phyloP scores from a whole-genome alignment of 2,329 filamentous ascomycete genomes.

The Elsinoe australis region DNA sequence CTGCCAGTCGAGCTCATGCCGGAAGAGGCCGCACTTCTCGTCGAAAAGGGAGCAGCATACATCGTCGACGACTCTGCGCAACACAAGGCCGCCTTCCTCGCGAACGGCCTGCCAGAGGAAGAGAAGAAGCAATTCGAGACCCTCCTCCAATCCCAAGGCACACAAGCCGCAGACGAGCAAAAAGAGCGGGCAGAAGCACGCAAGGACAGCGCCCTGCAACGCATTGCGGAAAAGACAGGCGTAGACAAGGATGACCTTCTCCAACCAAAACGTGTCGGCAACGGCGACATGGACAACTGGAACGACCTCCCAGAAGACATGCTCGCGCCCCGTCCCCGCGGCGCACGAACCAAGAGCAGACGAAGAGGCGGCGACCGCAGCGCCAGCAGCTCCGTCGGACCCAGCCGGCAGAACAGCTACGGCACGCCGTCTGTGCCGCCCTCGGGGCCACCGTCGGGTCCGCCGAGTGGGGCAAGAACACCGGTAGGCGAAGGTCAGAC shows the following conservation, averaged over 20 bases:
- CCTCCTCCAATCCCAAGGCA: conserved; percentile 48
- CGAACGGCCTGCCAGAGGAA: conserved; percentile 42
- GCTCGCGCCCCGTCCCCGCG: conserved; percentile 15
- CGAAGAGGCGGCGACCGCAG: conserved; percentile 10
- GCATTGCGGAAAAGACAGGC: conserved; percentile 47
- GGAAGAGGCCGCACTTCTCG: conserved; percentile 76
- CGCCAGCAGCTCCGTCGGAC: conserved; percentile 14
- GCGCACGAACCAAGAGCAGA: conserved; percentile 7
- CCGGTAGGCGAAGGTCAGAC: conserved; percentile 14
- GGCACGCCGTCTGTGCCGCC: too few species aligned
- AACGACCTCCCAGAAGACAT: conserved; percentile 22
- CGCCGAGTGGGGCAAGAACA: conserved; percentile 11
- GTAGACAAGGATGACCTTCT: conserved; percentile 29
- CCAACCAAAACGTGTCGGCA: conserved; percentile 44
- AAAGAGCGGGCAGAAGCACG: conserved; percentile 43
- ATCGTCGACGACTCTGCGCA: conserved; percentile 70
- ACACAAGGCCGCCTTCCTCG: conserved; percentile 58
- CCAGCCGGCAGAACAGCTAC: conserved; percentile 2
- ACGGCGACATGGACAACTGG: conserved; percentile 27
- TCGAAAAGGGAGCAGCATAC: conserved; percentile 68
- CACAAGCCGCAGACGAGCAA: conserved; percentile 41
- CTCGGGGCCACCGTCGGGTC: conserved; percentile 4
- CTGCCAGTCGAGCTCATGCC: conserved; percentile 83
- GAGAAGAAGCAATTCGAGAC: conserved; percentile 56
- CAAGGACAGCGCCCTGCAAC: conserved; percentile 45